These are phyloP conservation scores for Coffea eugenioides DNA, from an alignment of 257 asterid genomes.

Conservation along the genomic window DNA sequence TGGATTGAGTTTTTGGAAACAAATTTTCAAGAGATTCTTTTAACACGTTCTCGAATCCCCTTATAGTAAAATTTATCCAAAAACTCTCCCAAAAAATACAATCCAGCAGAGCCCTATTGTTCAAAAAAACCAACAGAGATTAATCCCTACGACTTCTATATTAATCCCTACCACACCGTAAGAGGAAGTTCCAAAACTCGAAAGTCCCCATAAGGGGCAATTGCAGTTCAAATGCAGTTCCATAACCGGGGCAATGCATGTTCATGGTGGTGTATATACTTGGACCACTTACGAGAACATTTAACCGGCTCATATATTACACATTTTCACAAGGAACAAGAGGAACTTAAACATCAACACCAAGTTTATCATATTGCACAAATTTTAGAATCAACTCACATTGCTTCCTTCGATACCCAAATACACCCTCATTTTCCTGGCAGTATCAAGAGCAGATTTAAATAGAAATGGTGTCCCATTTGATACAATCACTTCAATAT, in stretches of 20 bases:
- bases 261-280: too few species aligned
- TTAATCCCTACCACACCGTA: background rate
- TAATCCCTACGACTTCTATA: background rate
- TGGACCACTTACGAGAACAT: too few species aligned
- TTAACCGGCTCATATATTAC: background rate
- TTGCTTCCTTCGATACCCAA: slow-evolving; percentile 57
- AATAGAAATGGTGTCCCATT: slow-evolving; percentile 91
- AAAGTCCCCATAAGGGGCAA: too few species aligned
- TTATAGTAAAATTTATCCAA: too few species aligned
- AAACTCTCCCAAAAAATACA: too few species aligned
- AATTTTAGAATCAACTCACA: slow-evolving; percentile 33
- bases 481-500: slow-evolving; percentile 65
- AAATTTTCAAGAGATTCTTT: too few species aligned
- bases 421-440: slow-evolving; percentile 71
- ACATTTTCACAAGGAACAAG: background rate
- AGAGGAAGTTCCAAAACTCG: too few species aligned
- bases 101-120: background rate
- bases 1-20: too few species aligned
- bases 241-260: too few species aligned
- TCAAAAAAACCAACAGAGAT: background rate
- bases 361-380: background rate
- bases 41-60: too few species aligned
- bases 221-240: too few species aligned
- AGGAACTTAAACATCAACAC: background rate
- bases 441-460: slow-evolving; percentile 73